Evolutionary conservation across 441 rosid genomes (phyloP).

Genomic region (Geranium incanum): DNA sequence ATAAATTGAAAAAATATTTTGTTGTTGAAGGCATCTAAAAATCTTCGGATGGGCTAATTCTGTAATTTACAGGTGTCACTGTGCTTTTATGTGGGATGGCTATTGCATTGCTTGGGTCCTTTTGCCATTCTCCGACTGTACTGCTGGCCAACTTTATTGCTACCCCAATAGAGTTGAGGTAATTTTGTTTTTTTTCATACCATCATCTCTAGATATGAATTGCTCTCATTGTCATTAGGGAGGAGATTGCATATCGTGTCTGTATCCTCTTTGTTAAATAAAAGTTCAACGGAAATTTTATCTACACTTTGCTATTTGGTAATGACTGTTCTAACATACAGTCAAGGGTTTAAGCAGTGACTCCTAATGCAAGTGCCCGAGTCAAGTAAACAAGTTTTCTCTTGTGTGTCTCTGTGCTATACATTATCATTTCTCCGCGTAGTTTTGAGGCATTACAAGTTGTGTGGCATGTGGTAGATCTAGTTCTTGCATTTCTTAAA

Average conservation of each 20-base stretch:
- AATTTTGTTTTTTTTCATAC: constrained; percentile 15
- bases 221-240: background rate
- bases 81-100: constrained; percentile 76
- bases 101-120: constrained; percentile 62
- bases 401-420: background rate
- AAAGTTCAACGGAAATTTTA: too few species aligned
- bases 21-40: background rate
- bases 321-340: too few species aligned
- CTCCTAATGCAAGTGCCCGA: background rate
- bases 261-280: too few species aligned
- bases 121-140: constrained; percentile 72
- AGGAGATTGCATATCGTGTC: too few species aligned
- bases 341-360: background rate
- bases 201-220: background rate
- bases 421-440: background rate
- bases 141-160: constrained; percentile 79
- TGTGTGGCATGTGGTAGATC: background rate
- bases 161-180: constrained; percentile 81
- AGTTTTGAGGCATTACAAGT: background rate
- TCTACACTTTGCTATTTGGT: too few species aligned
- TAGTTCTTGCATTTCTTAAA: background rate
- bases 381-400: background rate
- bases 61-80: constrained; percentile 50
- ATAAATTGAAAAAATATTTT: background rate
- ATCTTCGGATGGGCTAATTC: background rate